Evolutionary conservation across 1,284 basidiomycete species (phyloP).

Genomic region (Rhizoctonia solani): DNA sequence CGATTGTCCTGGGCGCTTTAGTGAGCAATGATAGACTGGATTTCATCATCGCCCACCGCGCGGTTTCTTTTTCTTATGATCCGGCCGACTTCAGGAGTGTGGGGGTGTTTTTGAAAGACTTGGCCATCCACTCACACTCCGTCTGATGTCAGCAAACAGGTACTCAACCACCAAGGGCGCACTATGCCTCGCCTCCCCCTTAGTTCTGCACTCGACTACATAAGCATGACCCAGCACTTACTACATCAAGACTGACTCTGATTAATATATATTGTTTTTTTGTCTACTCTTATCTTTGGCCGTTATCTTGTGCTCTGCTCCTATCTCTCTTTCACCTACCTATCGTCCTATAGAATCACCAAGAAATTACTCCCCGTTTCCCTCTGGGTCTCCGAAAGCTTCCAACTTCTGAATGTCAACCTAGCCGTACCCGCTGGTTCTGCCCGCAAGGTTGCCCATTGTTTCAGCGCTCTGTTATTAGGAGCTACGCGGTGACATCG

Average conservation of each 20-base stretch:
- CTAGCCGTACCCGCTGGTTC: not conserved
- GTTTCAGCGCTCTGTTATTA: not conserved
- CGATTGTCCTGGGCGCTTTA: constrained; percentile 19
- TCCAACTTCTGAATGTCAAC: constrained; percentile 11
- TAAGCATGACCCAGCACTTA: too few species aligned
- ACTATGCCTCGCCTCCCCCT: not conserved
- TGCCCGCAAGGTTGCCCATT: not conserved
- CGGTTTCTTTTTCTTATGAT: constrained; percentile 32
- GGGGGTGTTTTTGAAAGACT: not conserved
- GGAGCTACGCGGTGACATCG: constrained; percentile 23
- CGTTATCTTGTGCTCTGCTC: not conserved
- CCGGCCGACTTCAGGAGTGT: constrained; percentile 20
- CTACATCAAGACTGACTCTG: too few species aligned
- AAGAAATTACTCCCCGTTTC: not conserved
- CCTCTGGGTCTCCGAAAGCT: not conserved
- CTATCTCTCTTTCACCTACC: constrained; percentile 9
- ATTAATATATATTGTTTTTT: too few species aligned
- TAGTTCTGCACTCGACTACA: not conserved
- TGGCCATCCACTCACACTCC: too few species aligned
- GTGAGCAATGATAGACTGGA: constrained; percentile 1
- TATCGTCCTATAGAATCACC: not conserved
- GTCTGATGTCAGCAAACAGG: constrained; percentile 35
- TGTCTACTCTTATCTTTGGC: constrained; percentile 5
- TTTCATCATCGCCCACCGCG: constrained; percentile 30
- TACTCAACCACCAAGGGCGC: not conserved